Conservation (phyloP, 1,284 basidiomycete species). For the Gomphus bonarii region DNA sequence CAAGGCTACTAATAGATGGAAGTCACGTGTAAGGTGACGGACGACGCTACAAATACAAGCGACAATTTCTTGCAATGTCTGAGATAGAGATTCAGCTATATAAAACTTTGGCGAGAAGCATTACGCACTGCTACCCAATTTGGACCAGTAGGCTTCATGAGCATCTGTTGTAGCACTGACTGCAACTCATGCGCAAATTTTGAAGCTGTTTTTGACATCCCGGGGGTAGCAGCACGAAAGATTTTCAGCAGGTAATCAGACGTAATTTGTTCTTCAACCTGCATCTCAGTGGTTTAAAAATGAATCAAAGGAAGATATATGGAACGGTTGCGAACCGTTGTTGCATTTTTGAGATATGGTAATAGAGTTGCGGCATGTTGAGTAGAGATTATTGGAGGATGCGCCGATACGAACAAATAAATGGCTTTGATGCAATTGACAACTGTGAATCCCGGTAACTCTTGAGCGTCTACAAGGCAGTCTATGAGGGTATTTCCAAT, state of each 20-base stretch:
- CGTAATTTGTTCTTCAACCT: conserved; percentile 76
- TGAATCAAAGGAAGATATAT: conserved; percentile 6
- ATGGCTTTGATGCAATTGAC: conserved; percentile 78
- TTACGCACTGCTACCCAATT: conserved; percentile 51
- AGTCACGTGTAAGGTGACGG: conserved; percentile 81
- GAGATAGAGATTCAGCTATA: not conserved
- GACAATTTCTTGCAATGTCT: conserved; percentile 84
- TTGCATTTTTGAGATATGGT: conserved; percentile 78
- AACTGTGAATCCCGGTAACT: conserved; percentile 67
- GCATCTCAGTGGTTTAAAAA: not conserved
- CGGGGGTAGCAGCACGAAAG: conserved; percentile 75
- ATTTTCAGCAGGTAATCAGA: conserved; percentile 83
- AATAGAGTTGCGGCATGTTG: conserved; percentile 73
- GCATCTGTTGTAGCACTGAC: conserved; percentile 73
- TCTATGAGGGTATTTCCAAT: conserved; percentile 82
- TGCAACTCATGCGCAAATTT: conserved; percentile 86
- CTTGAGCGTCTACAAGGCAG: conserved; percentile 76
- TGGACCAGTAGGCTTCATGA: conserved; percentile 64
- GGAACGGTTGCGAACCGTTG: conserved; percentile 38
- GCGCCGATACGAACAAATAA: conserved; percentile 69
- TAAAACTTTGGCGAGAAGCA: not conserved
- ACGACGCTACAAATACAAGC: conserved; percentile 87
- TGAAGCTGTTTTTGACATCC: conserved; percentile 78
- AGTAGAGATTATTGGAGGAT: conserved; percentile 73
- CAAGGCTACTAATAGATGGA: conserved; percentile 61